Base-by-base conservation (phyloP, 2,329 filamentous ascomycete species). In the Penicillium sp. region DNA sequence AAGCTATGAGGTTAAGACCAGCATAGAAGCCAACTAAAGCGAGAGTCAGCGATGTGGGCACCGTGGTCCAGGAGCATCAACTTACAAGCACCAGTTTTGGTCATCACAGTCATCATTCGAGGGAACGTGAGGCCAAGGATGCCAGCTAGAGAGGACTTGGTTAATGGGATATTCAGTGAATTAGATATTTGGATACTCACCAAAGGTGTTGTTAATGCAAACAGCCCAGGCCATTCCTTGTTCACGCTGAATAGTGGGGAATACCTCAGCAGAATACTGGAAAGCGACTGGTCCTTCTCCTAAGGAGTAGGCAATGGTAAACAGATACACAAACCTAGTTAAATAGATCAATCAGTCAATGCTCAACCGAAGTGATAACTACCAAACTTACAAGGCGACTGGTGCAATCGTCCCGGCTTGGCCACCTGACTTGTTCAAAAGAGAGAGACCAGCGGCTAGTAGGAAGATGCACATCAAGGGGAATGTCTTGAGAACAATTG, bases 381-480 rank as follows among this genome's bases (percentile, higher is more conserved):
- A n/a, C 7, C 2, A 12, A 22, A 54, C 59, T 22, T 56, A 66
- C 63, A 66, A 41, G 1, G 46, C 63, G 38, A 66, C 63, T 1
- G 65, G 65, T n/a, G 60, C 63, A 43, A 67, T 61, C 10, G 57
- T 56, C 77, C 75, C 1, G 72, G 72, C 5, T 56, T 74, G 37
- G 62, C 73, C 12, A 64, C 64, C 50, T 53, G 56, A 5, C 55
- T 67, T 22, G 81, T 78, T 49, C 80, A 75, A 44, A 77, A 83
- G 63, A 75, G 62, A 83, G 25, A 86, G 75, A 17, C 83, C 84
- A 8, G 81, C 84, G 0, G 83, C 82, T 0, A 87, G 75, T 9
- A 87, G 72, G 9, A 83, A 83, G 79, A 84, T 84, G 11, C 80
- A 82, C 84, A 87, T 87, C 42, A 85, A 76, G 0, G 84, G 84